Percentiles rank a stretch among this genome's conserved stretches.
phyloP scores from a whole-genome alignment of 2,329 filamentous ascomycete species.

The Gnomoniopsis sp. region DNA sequence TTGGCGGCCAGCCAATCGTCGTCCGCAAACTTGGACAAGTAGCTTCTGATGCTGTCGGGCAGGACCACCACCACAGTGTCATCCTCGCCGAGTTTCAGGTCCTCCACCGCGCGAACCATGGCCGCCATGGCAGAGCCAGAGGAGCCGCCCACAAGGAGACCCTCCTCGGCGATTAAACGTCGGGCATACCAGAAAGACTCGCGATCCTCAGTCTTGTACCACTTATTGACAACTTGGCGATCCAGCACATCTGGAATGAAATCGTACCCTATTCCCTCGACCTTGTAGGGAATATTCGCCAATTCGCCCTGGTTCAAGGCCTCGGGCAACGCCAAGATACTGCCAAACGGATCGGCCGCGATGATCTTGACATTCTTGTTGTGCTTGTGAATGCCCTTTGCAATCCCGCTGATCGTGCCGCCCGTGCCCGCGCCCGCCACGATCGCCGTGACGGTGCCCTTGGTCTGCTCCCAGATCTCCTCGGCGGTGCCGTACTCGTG shows the following conservation, averaged over 20 bases:
- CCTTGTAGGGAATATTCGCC: constrained; percentile 86
- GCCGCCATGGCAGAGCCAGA: constrained; percentile 90
- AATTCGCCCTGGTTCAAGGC: constrained; percentile 70
- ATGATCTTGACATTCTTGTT: constrained; percentile 82
- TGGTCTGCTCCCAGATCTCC: constrained; percentile 92
- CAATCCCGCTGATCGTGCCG: constrained; percentile 89
- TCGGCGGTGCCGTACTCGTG: constrained; percentile 94
- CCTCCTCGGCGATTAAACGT: constrained; percentile 88
- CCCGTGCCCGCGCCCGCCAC: constrained; percentile 93
- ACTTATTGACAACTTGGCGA: constrained; percentile 76
- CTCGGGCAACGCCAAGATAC: constrained; percentile 81
- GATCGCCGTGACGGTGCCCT: constrained; percentile 75
- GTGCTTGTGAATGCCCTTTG: constrained; percentile 82
- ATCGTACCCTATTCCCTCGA: constrained; percentile 98
- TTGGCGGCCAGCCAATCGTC: constrained; percentile 99
- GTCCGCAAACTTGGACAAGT: constrained; percentile 96
- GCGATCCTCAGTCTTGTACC: constrained; percentile 97
- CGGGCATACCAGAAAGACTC: constrained; percentile 91
- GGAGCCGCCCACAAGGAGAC: constrained; percentile 87
- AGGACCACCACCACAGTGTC: constrained; percentile 89
- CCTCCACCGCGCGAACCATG: constrained; percentile 71
- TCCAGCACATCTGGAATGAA: constrained; percentile 94
- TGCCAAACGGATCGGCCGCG: constrained; percentile 88
- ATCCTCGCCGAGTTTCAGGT: constrained; percentile 72
- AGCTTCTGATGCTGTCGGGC: constrained; percentile 95